phyloP scores from a whole-genome alignment of 768 basidiomycete genomes.

The Lenzites betulinus region DNA sequence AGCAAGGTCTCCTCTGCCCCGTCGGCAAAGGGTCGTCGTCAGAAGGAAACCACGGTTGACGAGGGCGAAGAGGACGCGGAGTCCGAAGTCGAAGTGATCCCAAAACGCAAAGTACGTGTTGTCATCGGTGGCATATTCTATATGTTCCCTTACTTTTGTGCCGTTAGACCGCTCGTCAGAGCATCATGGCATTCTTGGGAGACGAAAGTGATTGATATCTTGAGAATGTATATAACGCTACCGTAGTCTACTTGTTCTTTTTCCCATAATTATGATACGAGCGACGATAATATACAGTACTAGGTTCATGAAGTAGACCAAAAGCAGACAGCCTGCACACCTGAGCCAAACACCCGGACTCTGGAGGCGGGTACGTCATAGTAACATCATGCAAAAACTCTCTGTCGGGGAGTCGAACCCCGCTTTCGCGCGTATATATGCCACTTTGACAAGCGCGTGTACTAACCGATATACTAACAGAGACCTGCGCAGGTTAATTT shows the following conservation, averaged over 20 bases:
- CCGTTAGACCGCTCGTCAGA: conserved; percentile 49
- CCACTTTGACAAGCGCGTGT: conserved; percentile 22
- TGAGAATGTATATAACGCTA: no score
- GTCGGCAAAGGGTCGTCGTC: conserved; percentile 25
- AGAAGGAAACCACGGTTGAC: conserved; percentile 14
- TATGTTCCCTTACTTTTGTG: conserved; percentile 18
- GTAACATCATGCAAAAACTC: background rate
- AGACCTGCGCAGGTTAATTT: background rate
- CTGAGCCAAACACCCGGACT: no score
- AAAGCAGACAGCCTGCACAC: no score
- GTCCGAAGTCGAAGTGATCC: conserved; percentile 16
- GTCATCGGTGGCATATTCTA: background rate
- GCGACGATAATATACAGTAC: no score
- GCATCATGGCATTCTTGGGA: conserved; percentile 70
- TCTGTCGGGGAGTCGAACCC: conserved; percentile 36
- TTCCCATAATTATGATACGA: background rate
- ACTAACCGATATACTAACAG: conserved; percentile 24
- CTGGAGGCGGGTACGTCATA: no score
- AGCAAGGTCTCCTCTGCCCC: conserved; percentile 45
- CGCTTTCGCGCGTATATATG: conserved; percentile 33
- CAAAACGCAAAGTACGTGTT: conserved; percentile 36
- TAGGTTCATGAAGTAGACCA: no score
- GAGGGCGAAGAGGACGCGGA: conserved; percentile 33
- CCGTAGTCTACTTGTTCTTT: background rate
- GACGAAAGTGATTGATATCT: conserved; percentile 59